Evolutionary conservation across 331 rosid species (phyloP), one percentile per base, ranked within the genome.

Genomic region (Pyracantha coccinea): DNA sequence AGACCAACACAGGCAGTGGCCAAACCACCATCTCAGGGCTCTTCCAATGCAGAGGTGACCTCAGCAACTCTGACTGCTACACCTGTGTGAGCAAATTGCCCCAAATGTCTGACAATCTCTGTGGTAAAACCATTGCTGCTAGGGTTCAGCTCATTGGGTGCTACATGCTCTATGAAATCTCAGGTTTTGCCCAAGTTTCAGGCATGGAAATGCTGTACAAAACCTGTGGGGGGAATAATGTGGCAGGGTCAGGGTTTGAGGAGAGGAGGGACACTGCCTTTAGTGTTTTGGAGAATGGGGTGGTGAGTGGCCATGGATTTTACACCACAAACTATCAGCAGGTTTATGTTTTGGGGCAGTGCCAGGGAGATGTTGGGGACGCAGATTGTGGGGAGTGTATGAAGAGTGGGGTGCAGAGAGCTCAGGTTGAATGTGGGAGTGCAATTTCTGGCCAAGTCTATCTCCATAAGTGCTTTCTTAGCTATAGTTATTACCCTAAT

Each of bases 41-140:
- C 66, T 94, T 88, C 71, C 99, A 94, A 79, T 94, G 99, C 80
- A 85, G 99, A 68, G 93, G 93, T 53, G 99, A 94, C 71, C 95
- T 94, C 52, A 86, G 80, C 69, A 85, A 83, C 71, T 68, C 86
- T 31, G 99, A 87, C 9, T 94, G 99, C 83, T 86, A 84, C 82
- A 80, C 17, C 85, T 94, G 99, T 65, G 97, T 92, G 14, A 88
- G 91, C 81, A 81, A 84, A 14, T 87, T 95, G 10, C 99, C 99
- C 0, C 80, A 85, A 35, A 54, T 89, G 66, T 68, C 86, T 4
- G 82, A 84, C 79, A 83, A 72, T 9, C 80, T 92, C 1, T 95
- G 99, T 69, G 99, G 99, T 28, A 88, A 78, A 62, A 78, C 98
- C 73, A 68, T 86, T 4, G 92, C 99, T 25, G 91, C 93, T 2